phyloP scores from a whole-genome alignment of 306 rosid genomes.

The Inga laurina region DNA sequence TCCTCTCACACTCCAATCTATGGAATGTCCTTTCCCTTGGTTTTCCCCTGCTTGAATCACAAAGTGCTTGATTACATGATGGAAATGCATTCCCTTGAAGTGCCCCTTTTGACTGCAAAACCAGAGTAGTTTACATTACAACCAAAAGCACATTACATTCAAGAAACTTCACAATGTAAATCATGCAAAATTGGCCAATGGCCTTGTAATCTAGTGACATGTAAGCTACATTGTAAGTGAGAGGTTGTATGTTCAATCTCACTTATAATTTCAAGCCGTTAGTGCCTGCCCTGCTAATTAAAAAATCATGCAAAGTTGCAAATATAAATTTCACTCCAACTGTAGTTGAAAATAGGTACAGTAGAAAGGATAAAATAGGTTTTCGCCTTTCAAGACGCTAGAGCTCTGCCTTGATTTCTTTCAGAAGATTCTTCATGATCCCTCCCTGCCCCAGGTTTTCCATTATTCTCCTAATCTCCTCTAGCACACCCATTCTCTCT shows the following conservation, averaged over 20 bases:
- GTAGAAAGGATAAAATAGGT: background rate
- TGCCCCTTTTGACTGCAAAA: constrained; percentile 82
- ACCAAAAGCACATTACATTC: background rate
- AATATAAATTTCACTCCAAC: background rate
- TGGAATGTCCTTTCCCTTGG: constrained; percentile 68
- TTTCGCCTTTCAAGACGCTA: background rate
- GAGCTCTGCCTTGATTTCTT: background rate
- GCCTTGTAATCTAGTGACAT: too few species aligned
- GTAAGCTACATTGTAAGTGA: too few species aligned
- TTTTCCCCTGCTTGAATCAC: constrained; percentile 83
- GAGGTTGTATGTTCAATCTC: too few species aligned
- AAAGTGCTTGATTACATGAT: constrained; percentile 77
- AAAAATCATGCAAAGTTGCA: background rate
- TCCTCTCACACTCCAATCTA: constrained; percentile 84
- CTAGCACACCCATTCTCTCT: background rate
- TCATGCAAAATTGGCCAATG: background rate
- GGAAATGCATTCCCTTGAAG: constrained; percentile 83
- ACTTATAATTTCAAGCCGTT: too few species aligned
- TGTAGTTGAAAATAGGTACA: background rate
- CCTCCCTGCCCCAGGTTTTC: background rate
- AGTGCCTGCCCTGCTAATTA: too few species aligned
- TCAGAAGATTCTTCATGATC: background rate
- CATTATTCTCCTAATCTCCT: background rate
- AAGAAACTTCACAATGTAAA: background rate
- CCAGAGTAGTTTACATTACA: constrained; percentile 23